Evolutionary conservation across 805 yeast species (phyloP).

Genomic region (Kazachstania martiniae): DNA sequence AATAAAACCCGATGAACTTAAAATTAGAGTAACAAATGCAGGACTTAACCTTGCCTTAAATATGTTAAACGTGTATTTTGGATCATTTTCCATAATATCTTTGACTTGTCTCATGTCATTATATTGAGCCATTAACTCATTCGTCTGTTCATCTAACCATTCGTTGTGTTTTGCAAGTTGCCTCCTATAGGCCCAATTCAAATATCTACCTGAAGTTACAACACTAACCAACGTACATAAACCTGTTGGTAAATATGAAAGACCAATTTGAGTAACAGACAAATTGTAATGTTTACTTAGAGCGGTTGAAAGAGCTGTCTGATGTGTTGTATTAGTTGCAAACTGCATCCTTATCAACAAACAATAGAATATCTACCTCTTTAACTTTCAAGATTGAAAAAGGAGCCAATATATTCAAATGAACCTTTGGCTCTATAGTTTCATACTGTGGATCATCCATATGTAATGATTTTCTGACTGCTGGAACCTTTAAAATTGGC

Average conservation of each 20-base stretch:
- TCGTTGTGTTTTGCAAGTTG: constrained; percentile 12
- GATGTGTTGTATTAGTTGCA: constrained; percentile 58
- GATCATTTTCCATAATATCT: constrained; percentile 15
- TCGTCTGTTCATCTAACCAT: constrained; percentile 14
- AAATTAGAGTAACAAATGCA: constrained; percentile 32
- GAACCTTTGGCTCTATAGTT: constrained; percentile 17
- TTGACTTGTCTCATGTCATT: constrained; percentile 11
- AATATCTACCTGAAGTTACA: constrained; percentile 41
- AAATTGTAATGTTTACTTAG: constrained; percentile 41
- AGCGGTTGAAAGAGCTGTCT: constrained; percentile 53
- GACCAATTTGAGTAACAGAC: constrained; percentile 48
- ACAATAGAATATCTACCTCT: constrained; percentile 38
- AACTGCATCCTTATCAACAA: constrained; percentile 55
- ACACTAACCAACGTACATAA: constrained; percentile 54
- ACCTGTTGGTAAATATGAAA: constrained; percentile 69
- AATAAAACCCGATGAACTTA: constrained; percentile 32
- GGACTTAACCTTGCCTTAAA: constrained; percentile 45
- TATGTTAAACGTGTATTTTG: constrained; percentile 38
- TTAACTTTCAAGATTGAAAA: constrained; percentile 33
- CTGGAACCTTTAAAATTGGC: constrained; percentile 30
- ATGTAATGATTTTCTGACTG: constrained; percentile 15
- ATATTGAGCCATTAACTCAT: constrained; percentile 10
- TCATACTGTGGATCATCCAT: constrained; percentile 25
- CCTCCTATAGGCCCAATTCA: constrained; percentile 35
- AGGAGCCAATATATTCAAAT: constrained; percentile 28